A percentile compares a stretch with the other conserved stretches of the same genome.
Conservation (phyloP, 352 stramenopile species). For the Globisporangium sylvaticum region DNA sequence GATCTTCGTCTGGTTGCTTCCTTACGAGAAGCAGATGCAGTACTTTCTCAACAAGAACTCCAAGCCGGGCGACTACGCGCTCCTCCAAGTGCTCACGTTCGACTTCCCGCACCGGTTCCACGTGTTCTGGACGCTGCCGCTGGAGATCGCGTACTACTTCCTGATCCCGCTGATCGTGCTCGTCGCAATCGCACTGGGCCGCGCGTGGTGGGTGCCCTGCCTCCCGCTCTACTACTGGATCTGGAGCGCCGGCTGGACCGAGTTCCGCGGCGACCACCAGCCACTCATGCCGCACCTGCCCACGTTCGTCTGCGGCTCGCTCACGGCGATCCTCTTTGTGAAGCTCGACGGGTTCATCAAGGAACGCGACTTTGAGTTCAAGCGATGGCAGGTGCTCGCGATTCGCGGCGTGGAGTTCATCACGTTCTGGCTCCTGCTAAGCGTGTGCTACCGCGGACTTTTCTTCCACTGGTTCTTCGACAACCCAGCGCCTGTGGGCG, state of each 20-base stretch:
- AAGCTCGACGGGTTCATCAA: conserved; percentile 22
- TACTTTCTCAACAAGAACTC: conserved; percentile 32
- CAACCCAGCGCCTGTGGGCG: conserved; percentile 14
- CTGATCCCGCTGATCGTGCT: conserved; percentile 29
- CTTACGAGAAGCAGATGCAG: conserved; percentile 20
- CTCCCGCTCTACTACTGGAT: conserved; percentile 11
- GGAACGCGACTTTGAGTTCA: conserved; percentile 17
- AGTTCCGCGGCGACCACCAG: conserved; percentile 25
- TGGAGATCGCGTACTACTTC: conserved; percentile 46
- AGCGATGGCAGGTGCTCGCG: conserved; percentile 10
- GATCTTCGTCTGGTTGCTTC: conserved; percentile 25
- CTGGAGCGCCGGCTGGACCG: conserved; percentile 16
- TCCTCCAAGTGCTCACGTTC: conserved; percentile 30
- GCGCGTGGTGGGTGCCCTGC: conserved; percentile 20
- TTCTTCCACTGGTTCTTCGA: conserved; percentile 29
- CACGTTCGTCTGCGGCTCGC: conserved; percentile 40
- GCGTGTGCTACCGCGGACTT: conserved; percentile 1
- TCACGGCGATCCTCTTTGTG: conserved; percentile 28
- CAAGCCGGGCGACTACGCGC: conserved; percentile 22
- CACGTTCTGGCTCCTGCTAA: conserved; percentile 26
- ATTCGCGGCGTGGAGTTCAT: conserved; percentile 25
- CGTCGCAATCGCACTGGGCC: background rate
- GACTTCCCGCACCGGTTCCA: conserved; percentile 26
- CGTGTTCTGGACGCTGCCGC: conserved; percentile 46
- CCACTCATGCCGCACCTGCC: conserved; percentile 24